phyloP scores from a whole-genome alignment of 768 basidiomycete species.

The Xerocomus spinulosus region DNA sequence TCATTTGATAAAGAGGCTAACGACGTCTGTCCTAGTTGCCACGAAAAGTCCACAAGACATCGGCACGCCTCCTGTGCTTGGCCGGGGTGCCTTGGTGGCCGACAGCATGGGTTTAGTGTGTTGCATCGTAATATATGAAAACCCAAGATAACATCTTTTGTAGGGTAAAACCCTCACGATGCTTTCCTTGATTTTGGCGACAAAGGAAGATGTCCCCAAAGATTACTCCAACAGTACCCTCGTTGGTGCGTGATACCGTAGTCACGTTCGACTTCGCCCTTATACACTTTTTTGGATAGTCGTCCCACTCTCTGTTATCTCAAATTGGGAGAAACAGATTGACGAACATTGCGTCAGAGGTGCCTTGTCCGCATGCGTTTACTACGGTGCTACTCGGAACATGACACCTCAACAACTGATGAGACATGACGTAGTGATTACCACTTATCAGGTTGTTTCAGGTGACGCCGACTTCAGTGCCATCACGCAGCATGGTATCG shows the following conservation, averaged over 20 bases:
- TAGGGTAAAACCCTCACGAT: conserved; percentile 91
- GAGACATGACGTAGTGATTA: conserved; percentile 73
- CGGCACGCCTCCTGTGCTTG: conserved; percentile 51
- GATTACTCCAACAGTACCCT: conserved; percentile 67
- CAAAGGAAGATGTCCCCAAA: conserved; percentile 55
- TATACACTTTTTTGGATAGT: conserved; percentile 40
- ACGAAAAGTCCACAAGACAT: conserved; percentile 73
- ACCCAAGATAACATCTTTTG: conserved; percentile 3
- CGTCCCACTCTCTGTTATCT: conserved; percentile 75
- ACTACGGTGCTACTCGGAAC: conserved; percentile 67
- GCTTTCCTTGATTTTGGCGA: conserved; percentile 75
- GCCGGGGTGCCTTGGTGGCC: conserved; percentile 81
- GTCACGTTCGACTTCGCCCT: neutral
- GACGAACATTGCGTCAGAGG: conserved; percentile 61
- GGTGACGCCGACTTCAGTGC: conserved; percentile 43
- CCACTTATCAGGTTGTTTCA: conserved; percentile 73
- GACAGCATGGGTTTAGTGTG: conserved; percentile 80
- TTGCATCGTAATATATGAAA: neutral
- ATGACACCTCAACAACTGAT: conserved; percentile 56
- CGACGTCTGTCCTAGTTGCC: conserved; percentile 46
- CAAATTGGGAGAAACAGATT: conserved; percentile 87
- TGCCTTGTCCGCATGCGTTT: conserved; percentile 52
- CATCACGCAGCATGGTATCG: conserved; percentile 5
- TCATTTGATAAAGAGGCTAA: neutral
- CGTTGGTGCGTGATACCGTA: conserved; percentile 49